A percentile compares a stretch with the other conserved stretches of the same genome.
phyloP scores from a whole-genome alignment of 805 yeast species.

The Cyberlindnera japonica region DNA sequence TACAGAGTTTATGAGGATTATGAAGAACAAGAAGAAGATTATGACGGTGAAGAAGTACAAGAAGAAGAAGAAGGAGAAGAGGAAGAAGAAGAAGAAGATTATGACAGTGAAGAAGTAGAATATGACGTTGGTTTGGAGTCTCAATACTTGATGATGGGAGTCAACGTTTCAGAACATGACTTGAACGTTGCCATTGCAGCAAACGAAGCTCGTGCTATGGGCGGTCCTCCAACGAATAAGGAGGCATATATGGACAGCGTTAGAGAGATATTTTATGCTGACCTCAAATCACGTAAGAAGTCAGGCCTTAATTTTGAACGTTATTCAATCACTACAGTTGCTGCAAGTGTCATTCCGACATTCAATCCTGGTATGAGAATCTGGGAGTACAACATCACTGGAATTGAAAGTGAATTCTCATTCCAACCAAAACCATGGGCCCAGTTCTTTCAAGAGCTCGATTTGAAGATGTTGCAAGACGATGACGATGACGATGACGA shows the following conservation, averaged over 20 bases:
- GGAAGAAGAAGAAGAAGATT: conserved; percentile 20
- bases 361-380: conserved; percentile 79
- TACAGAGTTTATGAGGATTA: background rate
- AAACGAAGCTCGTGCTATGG: conserved; percentile 38
- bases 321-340: conserved; percentile 65
- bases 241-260: conserved; percentile 58
- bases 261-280: conserved; percentile 50
- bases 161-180: conserved; percentile 20
- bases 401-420: conserved; percentile 29
- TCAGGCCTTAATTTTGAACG: conserved; percentile 46
- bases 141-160: conserved; percentile 18
- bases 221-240: conserved; percentile 68
- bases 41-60: too few relatives aligned
- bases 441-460: conserved; percentile 48
- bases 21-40: too few relatives aligned
- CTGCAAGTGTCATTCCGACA: conserved; percentile 78
- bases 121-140: conserved; percentile 28
- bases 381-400: conserved; percentile 81
- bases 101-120: conserved; percentile 19
- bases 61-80: too few relatives aligned
- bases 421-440: conserved; percentile 50
- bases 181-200: conserved; percentile 31
- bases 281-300: conserved; percentile 22
- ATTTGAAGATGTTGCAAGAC: conserved; percentile 30
- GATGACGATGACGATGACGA: conserved; percentile 26